These are phyloP conservation scores for Pseudogymnoascus sp. DNA, from an alignment of 2,329 filamentous ascomycete species.

Conservation along the genomic window DNA sequence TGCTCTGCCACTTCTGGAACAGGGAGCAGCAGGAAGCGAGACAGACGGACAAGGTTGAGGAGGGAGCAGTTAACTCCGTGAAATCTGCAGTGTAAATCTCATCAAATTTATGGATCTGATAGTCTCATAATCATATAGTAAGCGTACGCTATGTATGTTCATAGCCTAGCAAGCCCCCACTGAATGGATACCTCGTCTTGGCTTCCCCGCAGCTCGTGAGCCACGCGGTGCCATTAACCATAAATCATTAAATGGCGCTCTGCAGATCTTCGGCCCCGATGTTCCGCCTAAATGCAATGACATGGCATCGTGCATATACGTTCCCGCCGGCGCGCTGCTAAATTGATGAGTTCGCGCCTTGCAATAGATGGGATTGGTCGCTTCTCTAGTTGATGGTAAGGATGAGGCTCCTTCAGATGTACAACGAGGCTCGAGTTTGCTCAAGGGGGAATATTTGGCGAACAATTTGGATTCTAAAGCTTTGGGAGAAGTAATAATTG, in stretches of 20 bases:
- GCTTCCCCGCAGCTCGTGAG: background rate
- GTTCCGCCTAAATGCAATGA: background rate
- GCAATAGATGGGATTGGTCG: background rate
- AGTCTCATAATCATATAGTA: background rate
- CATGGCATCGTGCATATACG: background rate
- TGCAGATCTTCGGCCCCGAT: background rate
- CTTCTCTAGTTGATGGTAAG: background rate
- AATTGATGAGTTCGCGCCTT: background rate
- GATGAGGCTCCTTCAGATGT: background rate
- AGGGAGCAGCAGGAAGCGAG: conserved; percentile 5
- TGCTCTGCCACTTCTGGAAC: conserved; percentile 14
- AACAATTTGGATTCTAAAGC: background rate
- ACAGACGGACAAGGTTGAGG: background rate
- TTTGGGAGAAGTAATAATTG: background rate
- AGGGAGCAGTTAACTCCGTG: background rate
- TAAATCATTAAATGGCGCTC: background rate
- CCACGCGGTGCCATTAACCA: background rate
- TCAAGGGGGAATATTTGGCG: background rate
- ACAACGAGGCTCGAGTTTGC: background rate
- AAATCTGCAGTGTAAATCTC: background rate
- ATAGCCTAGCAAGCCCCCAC: background rate
- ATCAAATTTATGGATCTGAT: background rate
- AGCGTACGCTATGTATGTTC: background rate
- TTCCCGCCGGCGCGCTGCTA: background rate
- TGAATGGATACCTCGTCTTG: background rate